phyloP scores from a whole-genome alignment of 23 red algal species.

The Agarophyton chilense region DNA sequence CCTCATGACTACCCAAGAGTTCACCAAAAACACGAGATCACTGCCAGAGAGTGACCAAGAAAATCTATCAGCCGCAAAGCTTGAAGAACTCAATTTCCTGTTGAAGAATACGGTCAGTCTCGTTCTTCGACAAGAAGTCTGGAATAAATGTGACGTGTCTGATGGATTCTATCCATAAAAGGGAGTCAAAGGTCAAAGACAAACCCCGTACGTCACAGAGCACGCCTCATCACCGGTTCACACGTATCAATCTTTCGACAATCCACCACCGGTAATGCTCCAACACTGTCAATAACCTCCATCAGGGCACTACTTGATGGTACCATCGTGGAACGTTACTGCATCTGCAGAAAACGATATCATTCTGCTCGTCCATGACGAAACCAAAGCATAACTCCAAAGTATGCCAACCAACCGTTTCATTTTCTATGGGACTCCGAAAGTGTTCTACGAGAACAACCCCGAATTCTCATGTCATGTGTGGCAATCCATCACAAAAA shows the following conservation, averaged over 20 bases:
- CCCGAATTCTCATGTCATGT: background rate
- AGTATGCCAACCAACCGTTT: background rate
- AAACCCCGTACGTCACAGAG: background rate
- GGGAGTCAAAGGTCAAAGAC: too few relatives aligned
- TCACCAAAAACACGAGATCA: background rate
- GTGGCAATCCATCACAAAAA: background rate
- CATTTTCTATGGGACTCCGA: background rate
- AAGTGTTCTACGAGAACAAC: background rate
- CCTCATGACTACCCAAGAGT: background rate
- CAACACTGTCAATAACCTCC: background rate
- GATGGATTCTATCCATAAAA: constrained; percentile 25
- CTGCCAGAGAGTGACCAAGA: background rate
- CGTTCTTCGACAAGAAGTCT: too few relatives aligned
- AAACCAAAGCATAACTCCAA: constrained; percentile 28
- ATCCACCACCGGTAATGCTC: background rate
- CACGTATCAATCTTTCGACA: background rate
- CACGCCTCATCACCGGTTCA: background rate
- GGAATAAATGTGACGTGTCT: too few relatives aligned
- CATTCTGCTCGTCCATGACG: background rate
- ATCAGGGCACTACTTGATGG: background rate
- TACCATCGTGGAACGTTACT: background rate
- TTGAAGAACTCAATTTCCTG: constrained; percentile 6
- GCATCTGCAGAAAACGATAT: background rate
- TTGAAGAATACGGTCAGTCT: background rate
- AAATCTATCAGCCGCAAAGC: background rate